Percentiles rank a stretch among this genome's conserved stretches.
phyloP scores from a whole-genome alignment of 108 stramenopile genomes.

The Nitzschia putrida region DNA sequence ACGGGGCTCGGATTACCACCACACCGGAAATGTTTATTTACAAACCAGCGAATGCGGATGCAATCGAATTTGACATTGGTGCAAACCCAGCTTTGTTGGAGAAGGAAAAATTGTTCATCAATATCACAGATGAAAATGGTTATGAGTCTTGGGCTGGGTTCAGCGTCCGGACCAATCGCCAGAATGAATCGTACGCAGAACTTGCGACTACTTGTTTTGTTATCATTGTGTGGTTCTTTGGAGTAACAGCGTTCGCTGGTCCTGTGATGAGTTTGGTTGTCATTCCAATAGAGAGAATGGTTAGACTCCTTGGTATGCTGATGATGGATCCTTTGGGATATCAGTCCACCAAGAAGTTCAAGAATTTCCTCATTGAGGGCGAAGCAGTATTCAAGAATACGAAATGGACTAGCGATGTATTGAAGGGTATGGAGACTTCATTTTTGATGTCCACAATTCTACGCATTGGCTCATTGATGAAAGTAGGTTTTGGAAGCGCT shows the following conservation, averaged over 20 bases:
- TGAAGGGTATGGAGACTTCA: constrained; percentile 67
- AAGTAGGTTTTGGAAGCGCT: constrained; percentile 91
- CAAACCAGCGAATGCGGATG: constrained; percentile 15
- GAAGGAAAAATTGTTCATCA: constrained; percentile 48
- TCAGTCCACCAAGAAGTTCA: constrained; percentile 53
- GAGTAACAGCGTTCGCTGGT: constrained; percentile 61
- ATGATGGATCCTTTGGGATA: constrained; percentile 79
- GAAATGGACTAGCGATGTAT: constrained; percentile 62
- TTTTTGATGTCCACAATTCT: constrained; percentile 84
- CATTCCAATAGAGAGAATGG: constrained; percentile 77
- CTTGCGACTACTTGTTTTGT: constrained; percentile 54
- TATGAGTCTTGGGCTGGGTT: constrained; percentile 24
- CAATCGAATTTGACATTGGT: not conserved
- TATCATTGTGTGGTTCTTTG: constrained; percentile 66
- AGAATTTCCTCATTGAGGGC: constrained; percentile 53
- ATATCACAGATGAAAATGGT: constrained; percentile 21
- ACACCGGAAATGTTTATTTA: constrained; percentile 58
- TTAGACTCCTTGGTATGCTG: constrained; percentile 61
- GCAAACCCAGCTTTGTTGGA: constrained; percentile 32
- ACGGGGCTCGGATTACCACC: constrained; percentile 52
- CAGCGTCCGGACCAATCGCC: not conserved
- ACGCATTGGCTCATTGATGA: constrained; percentile 88
- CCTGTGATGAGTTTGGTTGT: constrained; percentile 64
- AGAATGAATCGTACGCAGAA: constrained; percentile 35
- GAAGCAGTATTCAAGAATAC: constrained; percentile 42